Percentiles rank a stretch among this genome's conserved stretches.
Conservation (phyloP, 495 filamentous ascomycete genomes). For the Neurospora sp. region DNA sequence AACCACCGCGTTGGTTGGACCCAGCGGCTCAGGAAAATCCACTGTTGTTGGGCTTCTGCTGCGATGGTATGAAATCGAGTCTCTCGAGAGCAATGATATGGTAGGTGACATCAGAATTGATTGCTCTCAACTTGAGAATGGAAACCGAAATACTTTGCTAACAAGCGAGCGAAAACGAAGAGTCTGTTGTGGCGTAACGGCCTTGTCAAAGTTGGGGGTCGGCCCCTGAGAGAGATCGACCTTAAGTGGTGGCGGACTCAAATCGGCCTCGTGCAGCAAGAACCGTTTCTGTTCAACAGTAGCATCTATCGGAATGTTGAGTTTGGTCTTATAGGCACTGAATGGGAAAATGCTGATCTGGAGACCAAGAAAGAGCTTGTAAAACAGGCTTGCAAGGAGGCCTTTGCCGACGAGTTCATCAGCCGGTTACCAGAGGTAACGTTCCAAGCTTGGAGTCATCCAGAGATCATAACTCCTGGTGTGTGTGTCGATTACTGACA, state of each 20-base stretch:
- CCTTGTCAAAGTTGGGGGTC: conserved; percentile 39
- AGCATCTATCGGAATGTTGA: conserved; percentile 57
- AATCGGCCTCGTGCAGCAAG: conserved; percentile 59
- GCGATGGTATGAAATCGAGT: conserved; percentile 51
- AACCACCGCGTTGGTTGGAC: conserved; percentile 73
- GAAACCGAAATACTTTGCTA: conserved; percentile 2
- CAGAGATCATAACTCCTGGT: not conserved
- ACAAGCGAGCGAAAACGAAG: conserved; percentile 8
- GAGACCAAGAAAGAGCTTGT: conserved; percentile 45
- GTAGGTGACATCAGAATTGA: conserved; percentile 14
- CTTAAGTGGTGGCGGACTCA: conserved; percentile 54
- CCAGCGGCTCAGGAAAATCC: conserved; percentile 62
- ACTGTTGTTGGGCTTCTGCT: conserved; percentile 57
- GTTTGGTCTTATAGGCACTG: conserved; percentile 53
- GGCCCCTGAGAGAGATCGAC: conserved; percentile 42
- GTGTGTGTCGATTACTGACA: not conserved
- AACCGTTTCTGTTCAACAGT: conserved; percentile 61
- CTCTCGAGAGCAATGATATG: conserved; percentile 37
- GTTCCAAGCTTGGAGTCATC: not conserved
- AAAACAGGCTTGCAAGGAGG: conserved; percentile 48
- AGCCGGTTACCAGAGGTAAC: conserved; percentile 42
- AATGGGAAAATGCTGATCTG: conserved; percentile 42
- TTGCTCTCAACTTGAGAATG: conserved; percentile 2
- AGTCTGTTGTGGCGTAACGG: conserved; percentile 37
- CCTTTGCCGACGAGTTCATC: conserved; percentile 54